phyloP scores from a whole-genome alignment of 2,329 filamentous ascomycete species.

The Verticillium albo-atrum region DNA sequence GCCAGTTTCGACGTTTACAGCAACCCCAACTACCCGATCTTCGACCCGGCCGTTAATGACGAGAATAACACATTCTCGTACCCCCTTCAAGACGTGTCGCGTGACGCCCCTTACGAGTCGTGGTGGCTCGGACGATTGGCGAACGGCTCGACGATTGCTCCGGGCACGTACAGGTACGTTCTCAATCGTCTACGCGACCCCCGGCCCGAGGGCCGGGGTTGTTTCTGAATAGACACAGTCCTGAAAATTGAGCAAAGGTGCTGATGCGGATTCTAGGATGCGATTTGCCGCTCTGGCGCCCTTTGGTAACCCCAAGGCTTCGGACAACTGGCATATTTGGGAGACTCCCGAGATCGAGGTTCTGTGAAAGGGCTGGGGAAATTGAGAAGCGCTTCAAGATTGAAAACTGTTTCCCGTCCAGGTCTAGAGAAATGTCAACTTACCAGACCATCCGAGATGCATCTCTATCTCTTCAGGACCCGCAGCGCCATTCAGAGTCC shows the following conservation, averaged over 20 bases:
- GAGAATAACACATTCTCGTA: slow-evolving; percentile 20
- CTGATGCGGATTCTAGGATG: too few species aligned
- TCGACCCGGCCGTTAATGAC: slow-evolving; percentile 15
- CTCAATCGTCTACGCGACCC: not conserved
- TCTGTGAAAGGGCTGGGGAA: not conserved
- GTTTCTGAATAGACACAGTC: too few species aligned
- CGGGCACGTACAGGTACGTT: slow-evolving; percentile 27
- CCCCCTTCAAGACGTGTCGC: slow-evolving; percentile 15
- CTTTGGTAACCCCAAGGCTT: slow-evolving; percentile 33
- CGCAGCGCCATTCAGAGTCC: too few species aligned
- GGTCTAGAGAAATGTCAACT: too few species aligned
- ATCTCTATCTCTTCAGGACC: too few species aligned
- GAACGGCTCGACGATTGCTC: slow-evolving; percentile 34
- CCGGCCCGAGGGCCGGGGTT: too few species aligned
- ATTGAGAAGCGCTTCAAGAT: too few species aligned
- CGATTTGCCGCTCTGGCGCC: slow-evolving; percentile 37
- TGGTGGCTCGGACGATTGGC: slow-evolving; percentile 40
- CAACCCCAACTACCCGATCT: slow-evolving; percentile 8
- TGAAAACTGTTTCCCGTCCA: too few species aligned
- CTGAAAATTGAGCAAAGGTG: too few species aligned
- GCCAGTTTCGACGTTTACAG: slow-evolving; percentile 15
- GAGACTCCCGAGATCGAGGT: slow-evolving; percentile 28
- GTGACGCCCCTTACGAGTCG: slow-evolving; percentile 13
- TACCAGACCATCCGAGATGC: too few species aligned
- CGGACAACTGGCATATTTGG: slow-evolving; percentile 38